These are phyloP conservation scores for Paradendryphiella salina DNA, from an alignment of 2,329 filamentous ascomycete genomes.

Conservation along the genomic window DNA sequence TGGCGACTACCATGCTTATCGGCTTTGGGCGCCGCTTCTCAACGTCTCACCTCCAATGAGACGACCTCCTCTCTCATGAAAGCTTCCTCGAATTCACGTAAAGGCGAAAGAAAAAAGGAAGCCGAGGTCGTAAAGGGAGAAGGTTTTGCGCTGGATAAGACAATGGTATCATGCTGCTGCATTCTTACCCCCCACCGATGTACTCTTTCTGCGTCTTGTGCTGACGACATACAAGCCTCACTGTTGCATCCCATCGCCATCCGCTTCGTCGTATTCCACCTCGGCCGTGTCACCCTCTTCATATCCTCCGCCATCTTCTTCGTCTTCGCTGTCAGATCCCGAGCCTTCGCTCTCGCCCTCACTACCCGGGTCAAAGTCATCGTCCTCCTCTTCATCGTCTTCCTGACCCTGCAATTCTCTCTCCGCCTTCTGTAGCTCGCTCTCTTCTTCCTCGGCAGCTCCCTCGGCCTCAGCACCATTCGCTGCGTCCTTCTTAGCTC, in stretches of 20 bases:
- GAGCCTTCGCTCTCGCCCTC: conserved; percentile 49
- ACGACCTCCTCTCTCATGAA: too few relatives aligned
- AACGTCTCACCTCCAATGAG: too few relatives aligned
- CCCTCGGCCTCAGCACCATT: conserved; percentile 7
- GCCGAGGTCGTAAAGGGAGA: too few relatives aligned
- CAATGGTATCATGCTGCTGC: too few relatives aligned
- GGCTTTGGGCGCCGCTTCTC: too few relatives aligned
- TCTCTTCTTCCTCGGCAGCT: conserved; percentile 41
- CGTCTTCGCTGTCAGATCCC: conserved; percentile 43
- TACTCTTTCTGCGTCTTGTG: not conserved
- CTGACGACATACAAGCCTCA: not conserved
- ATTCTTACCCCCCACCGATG: too few relatives aligned
- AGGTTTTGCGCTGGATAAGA: too few relatives aligned
- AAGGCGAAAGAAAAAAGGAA: too few relatives aligned
- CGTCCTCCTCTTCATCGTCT: conserved; percentile 49
- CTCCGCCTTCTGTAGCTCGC: conserved; percentile 48
- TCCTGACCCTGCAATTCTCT: conserved; percentile 44
- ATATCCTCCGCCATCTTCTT: conserved; percentile 37
- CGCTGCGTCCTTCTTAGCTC: conserved; percentile 27
- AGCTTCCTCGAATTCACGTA: too few relatives aligned
- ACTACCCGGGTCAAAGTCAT: conserved; percentile 49
- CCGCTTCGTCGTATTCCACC: conserved; percentile 18
- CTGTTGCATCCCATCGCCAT: conserved; percentile 38
- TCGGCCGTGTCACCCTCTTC: conserved; percentile 35
- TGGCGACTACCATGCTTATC: not conserved